Conservation (phyloP, 2,329 filamentous ascomycete species). For the Mollisia scopiformis region DNA sequence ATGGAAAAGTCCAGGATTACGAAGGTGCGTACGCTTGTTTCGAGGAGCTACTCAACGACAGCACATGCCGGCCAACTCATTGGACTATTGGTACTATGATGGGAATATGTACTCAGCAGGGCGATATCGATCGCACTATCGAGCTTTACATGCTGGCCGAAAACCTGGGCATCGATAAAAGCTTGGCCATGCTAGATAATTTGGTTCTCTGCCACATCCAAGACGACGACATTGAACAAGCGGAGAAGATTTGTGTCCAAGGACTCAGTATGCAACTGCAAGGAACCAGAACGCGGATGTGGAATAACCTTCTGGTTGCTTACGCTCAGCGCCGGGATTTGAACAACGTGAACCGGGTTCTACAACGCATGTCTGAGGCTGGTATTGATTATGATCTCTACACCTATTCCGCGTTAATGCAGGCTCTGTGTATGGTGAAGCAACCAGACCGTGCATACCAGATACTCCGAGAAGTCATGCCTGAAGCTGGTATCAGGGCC, state of each 20-base stretch:
- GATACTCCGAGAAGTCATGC: slow-evolving; percentile 55
- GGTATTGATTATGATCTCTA: slow-evolving; percentile 54
- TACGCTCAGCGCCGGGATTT: slow-evolving; percentile 67
- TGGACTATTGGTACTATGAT: slow-evolving; percentile 76
- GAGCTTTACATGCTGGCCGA: slow-evolving; percentile 67
- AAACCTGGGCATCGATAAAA: slow-evolving; percentile 51
- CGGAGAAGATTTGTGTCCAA: slow-evolving; percentile 61
- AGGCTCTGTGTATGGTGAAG: slow-evolving; percentile 53
- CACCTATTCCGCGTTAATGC: slow-evolving; percentile 66
- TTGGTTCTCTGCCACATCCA: slow-evolving; percentile 71
- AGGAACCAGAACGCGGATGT: slow-evolving; percentile 64
- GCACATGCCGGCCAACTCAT: slow-evolving; percentile 55
- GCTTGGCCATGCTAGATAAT: slow-evolving; percentile 61
- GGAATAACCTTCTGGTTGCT: slow-evolving; percentile 76
- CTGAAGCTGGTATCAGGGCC: slow-evolving; percentile 44
- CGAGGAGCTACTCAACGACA: slow-evolving; percentile 54
- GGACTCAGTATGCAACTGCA: slow-evolving; percentile 53
- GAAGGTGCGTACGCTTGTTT: slow-evolving; percentile 68
- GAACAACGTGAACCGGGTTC: slow-evolving; percentile 53
- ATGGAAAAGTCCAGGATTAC: slow-evolving; percentile 68
- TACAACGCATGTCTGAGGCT: slow-evolving; percentile 55
- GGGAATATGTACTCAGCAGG: slow-evolving; percentile 68
- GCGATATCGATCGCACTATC: slow-evolving; percentile 72
- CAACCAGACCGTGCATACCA: slow-evolving; percentile 58
- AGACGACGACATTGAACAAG: slow-evolving; percentile 55